Conservation (phyloP, 306 rosid genomes). For the Fragaria vesca region DNA sequence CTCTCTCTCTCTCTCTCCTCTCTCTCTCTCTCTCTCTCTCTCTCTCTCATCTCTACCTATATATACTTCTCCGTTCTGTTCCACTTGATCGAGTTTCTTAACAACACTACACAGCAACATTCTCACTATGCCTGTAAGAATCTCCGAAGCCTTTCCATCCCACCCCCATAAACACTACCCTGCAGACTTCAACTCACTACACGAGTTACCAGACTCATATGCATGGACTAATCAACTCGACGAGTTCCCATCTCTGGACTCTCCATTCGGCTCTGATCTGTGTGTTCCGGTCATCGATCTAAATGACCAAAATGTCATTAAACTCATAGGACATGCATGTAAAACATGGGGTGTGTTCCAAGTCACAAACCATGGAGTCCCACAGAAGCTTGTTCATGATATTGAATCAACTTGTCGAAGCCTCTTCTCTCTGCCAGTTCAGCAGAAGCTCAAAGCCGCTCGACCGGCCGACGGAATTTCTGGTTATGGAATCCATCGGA, state of each 20-base stretch:
- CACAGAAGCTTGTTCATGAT: slow-evolving; percentile 41
- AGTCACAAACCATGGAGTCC: slow-evolving; percentile 63
- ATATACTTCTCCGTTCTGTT: background rate
- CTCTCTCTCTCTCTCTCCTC: background rate
- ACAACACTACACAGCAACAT: background rate
- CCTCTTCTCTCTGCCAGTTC: slow-evolving; percentile 64
- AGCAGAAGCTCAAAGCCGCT: slow-evolving; percentile 66
- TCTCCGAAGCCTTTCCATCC: slow-evolving; percentile 58
- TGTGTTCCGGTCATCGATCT: slow-evolving; percentile 67
- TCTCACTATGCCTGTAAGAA: slow-evolving; percentile 64
- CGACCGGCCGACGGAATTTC: slow-evolving; percentile 68
- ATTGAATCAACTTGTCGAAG: slow-evolving; percentile 36
- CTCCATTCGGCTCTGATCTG: slow-evolving; percentile 1
- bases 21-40: slow-evolving; percentile 33
- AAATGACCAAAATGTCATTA: slow-evolving; percentile 52
- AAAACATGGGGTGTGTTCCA: slow-evolving; percentile 88
- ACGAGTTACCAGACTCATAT: slow-evolving; percentile 76
- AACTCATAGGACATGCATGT: slow-evolving; percentile 65
- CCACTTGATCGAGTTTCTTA: background rate
- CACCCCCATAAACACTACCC: slow-evolving; percentile 52
- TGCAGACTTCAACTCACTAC: slow-evolving; percentile 56
- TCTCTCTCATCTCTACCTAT: slow-evolving; percentile 12
- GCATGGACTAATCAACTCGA: slow-evolving; percentile 50
- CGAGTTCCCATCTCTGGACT: slow-evolving; percentile 8
- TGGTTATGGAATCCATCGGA: slow-evolving; percentile 80